Base-by-base conservation (phyloP, 108 stramenopile species). In the Craspedostauros australis region DNA sequence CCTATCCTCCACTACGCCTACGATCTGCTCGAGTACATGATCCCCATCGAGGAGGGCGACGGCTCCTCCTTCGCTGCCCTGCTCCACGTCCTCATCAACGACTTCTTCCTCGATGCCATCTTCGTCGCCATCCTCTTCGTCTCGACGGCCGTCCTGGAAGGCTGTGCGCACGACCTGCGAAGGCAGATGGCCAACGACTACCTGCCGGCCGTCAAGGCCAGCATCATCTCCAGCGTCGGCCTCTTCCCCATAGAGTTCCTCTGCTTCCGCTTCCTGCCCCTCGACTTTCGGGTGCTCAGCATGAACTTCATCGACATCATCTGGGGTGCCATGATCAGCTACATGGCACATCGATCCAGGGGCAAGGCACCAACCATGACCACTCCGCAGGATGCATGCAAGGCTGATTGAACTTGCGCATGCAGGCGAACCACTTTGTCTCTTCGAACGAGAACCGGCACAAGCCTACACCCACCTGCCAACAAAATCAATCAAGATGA, bases 1-100 rank as follows among this genome's bases (percentile, higher is more conserved):
- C 87, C 87, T 7, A 51, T 84, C n/a, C 70, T 84, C 73, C 87
- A 88, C 45, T 70, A 72, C 12, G 68, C 66, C 0, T 88, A 79
- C 50, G 77, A 77, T 41, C 32, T 72, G 0, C 77, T 88, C 53
- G 87, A 88, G 46, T 41, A 58, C 11, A 46, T 73, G 19, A 28
- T 82, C 21, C 87, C 87, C 7, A 63, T 74, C 14, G 20, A 46
- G 22, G 28, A 32, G n/a, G 49, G 37, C 1, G 19, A 23, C 8
- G 64, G 67, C 7, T 31, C 30, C 12, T 51, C 57, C 12, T 56
- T 77, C 12, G 75, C 77, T 33, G 68, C 83, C 0, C 21, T 80
- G 14, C 31, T 64, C 15, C 87, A 88, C 53, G 80, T 84, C 1
- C 28, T 82, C 9, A 62, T 68, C 9, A 80, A 84, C 45, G 51